Percentiles rank a stretch among this genome's conserved stretches.
Conservation (phyloP, 495 filamentous ascomycete genomes). For the Cenococcum geophilum region DNA sequence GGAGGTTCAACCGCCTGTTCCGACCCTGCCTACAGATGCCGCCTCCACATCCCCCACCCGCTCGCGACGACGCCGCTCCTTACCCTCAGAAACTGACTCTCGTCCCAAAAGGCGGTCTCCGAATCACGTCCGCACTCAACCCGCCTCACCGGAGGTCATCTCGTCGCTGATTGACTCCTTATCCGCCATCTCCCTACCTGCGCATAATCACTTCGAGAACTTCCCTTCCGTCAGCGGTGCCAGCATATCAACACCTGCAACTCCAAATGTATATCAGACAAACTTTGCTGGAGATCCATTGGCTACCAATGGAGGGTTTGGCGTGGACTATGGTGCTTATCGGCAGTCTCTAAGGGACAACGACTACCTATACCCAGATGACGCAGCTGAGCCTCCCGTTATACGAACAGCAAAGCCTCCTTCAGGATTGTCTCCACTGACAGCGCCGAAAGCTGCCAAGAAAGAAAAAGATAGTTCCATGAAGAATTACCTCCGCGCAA, state of each 20-base stretch:
- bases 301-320: slow-evolving; percentile 47
- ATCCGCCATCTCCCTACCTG: slow-evolving; percentile 72
- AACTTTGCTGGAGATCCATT: slow-evolving; percentile 29
- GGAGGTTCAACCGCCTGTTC: slow-evolving; percentile 25
- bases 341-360: slow-evolving; percentile 39
- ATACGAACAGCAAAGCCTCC: slow-evolving; percentile 82
- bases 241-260: slow-evolving; percentile 38
- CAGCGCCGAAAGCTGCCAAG: slow-evolving; percentile 42
- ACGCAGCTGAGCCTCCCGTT: slow-evolving; percentile 75
- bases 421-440: slow-evolving; percentile 61
- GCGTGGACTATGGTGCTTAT: slow-evolving; percentile 63
- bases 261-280: slow-evolving; percentile 30
- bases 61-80: slow-evolving; percentile 22
- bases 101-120: slow-evolving; percentile 30
- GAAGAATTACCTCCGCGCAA: slow-evolving; percentile 30
- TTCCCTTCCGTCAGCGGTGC: slow-evolving; percentile 42
- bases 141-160: slow-evolving; percentile 88
- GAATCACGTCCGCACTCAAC: slow-evolving; percentile 46
- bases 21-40: slow-evolving; percentile 18
- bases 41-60: slow-evolving; percentile 6
- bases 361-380: slow-evolving; percentile 55
- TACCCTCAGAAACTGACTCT: slow-evolving; percentile 20
- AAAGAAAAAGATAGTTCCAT: slow-evolving; percentile 32
- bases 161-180: slow-evolving; percentile 89
- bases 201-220: slow-evolving; percentile 66